Conservation (phyloP, 768 basidiomycete species). For the Dictyophora rubrovolvata region DNA sequence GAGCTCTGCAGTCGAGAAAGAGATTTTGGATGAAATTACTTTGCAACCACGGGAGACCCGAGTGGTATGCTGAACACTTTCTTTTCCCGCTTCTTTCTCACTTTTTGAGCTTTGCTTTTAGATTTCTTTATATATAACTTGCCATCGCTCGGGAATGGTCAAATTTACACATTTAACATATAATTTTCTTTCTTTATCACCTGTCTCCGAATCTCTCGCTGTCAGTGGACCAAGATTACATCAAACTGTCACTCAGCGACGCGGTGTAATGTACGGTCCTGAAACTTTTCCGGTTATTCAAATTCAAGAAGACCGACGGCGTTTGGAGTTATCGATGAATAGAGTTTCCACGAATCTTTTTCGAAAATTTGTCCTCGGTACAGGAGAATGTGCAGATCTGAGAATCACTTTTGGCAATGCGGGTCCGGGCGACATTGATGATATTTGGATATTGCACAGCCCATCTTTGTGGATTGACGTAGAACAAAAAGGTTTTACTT, state of each 20-base stretch:
- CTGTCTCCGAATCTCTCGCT: slow-evolving; percentile 53
- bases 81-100: not conserved
- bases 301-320: slow-evolving; percentile 56
- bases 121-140: slow-evolving; percentile 57
- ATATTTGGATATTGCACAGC: slow-evolving; percentile 62
- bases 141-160: slow-evolving; percentile 40
- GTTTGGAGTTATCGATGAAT: slow-evolving; percentile 35
- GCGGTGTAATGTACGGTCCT: slow-evolving; percentile 58
- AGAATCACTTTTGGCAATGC: slow-evolving; percentile 54
- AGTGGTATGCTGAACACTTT: slow-evolving; percentile 34
- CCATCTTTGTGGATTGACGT: slow-evolving; percentile 11
- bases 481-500: not conserved
- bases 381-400: slow-evolving; percentile 58
- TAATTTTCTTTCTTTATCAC: slow-evolving; percentile 65
- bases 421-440: slow-evolving; percentile 48
- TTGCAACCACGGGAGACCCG: slow-evolving; percentile 57
- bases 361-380: slow-evolving; percentile 34
- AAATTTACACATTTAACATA: slow-evolving; percentile 50
- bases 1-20: slow-evolving; percentile 35
- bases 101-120: slow-evolving; percentile 19
- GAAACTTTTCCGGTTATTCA: slow-evolving; percentile 52
- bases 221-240: slow-evolving; percentile 69
- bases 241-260: slow-evolving; percentile 60
- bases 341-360: slow-evolving; percentile 44
- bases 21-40: slow-evolving; percentile 49